Evolutionary conservation across 495 filamentous ascomycete genomes (phyloP), one percentile per base, ranked within the genome.

Genomic region (Penicillium lividum): DNA sequence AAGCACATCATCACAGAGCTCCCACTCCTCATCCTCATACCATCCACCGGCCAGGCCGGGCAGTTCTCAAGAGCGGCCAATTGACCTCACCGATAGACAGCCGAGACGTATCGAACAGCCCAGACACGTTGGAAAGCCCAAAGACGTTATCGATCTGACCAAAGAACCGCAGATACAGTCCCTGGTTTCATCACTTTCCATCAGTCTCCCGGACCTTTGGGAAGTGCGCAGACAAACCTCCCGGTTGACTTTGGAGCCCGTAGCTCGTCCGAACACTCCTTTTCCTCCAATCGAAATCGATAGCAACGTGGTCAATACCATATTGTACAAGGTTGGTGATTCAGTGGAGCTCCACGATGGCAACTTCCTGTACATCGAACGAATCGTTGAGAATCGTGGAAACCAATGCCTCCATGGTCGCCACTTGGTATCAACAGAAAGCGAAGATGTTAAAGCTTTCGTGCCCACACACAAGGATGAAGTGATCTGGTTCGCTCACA

Each of bases 381-480:
- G 16, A n/a, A 11, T 31, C 5, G 16, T 5, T 7, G 5, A 15
- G 8, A 10, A 13, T n/a, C 15, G 28, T 6, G 46, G 28, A 15
- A 4, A 11, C 3, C 11, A 31, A 0, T 22, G 31, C 6, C 31
- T 49, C 25, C 28, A 49, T 49, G 46, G 46, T 4, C 27, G 46
- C 8, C 16, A 59, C 10, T 11, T 30, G 40, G 51, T 3, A 31
- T 31, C 30, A 22, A 10, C 49, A 38, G 4, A 4, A 0, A 52
- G 16, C 9, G 5, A 16, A 5, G 13, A 2, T 7, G 28, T 31
- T 8, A 11, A 5, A 25, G 7, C 7, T 1, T 56, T 34, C 25
- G 5, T 61, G 1, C 64, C 64, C 0, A 53, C 38, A 15, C 15
- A 56, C 10, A 10, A 46, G 10, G 33, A 54, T 6, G 64, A 66